phyloP scores from a whole-genome alignment of 1,284 basidiomycete genomes.

The Moesziomyces sp. region DNA sequence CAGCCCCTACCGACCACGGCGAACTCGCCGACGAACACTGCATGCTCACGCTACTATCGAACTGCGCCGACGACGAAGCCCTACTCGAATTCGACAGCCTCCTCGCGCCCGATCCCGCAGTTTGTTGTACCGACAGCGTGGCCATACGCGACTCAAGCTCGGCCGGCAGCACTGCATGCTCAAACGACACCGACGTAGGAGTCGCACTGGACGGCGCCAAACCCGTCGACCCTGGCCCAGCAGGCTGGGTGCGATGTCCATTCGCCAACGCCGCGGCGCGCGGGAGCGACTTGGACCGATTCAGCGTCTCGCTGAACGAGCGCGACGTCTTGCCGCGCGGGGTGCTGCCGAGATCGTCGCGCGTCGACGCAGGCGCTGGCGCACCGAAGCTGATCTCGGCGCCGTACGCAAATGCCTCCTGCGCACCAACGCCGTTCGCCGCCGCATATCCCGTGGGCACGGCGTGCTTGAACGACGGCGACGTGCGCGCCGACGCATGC shows the following conservation, averaged over 20 bases:
- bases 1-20: constrained; percentile 28
- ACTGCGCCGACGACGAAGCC: constrained; percentile 37
- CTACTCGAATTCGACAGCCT: constrained; percentile 33
- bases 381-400: constrained; percentile 59
- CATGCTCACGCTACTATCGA: constrained; percentile 36
- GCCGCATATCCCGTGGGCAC: constrained; percentile 28
- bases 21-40: constrained; percentile 42
- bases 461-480: constrained; percentile 48
- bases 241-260: constrained; percentile 6
- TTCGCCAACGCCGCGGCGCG: constrained; percentile 27
- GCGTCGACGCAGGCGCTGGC: constrained; percentile 19
- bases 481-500: constrained; percentile 52
- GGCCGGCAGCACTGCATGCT: constrained; percentile 5
- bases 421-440: constrained; percentile 20
- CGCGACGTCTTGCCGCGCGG: constrained; percentile 46
- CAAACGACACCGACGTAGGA: no score
- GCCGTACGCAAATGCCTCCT: constrained; percentile 55
- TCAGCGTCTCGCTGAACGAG: constrained; percentile 54
- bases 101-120: not conserved
- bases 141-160: constrained; percentile 38
- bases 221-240: not conserved
- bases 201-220: not conserved
- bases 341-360: constrained; percentile 35
- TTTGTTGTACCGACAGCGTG: constrained; percentile 27
- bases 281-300: constrained; percentile 55